Evolutionary conservation across 768 basidiomycete genomes (phyloP).

Genomic region (Scleroderma citrinum): DNA sequence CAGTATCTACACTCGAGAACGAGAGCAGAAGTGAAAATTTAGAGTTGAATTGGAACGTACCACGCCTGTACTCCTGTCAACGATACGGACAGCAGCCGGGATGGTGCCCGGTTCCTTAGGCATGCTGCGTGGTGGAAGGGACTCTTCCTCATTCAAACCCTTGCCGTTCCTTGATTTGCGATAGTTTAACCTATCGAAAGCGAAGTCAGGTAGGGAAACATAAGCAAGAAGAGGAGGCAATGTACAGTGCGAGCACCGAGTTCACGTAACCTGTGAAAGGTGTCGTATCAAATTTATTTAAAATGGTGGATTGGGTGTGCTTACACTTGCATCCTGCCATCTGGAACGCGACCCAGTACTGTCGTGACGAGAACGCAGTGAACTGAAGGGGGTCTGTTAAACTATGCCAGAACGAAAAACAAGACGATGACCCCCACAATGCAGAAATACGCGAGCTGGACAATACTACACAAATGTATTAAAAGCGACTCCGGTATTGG

Average conservation of each 20-base stretch:
- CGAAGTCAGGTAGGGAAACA: too few relatives aligned
- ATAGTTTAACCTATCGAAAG: constrained; percentile 18
- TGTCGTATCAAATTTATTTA: background rate
- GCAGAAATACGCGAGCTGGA: constrained; percentile 13
- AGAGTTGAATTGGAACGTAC: too few relatives aligned
- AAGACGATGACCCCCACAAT: constrained; percentile 12
- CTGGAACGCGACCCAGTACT: constrained; percentile 22
- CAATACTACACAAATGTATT: constrained; percentile 6
- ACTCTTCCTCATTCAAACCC: constrained; percentile 23
- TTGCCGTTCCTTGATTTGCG: constrained; percentile 13
- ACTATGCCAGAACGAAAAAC: background rate
- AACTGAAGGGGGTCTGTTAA: constrained; percentile 13
- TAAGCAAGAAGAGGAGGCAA: too few relatives aligned
- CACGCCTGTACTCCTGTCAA: too few relatives aligned
- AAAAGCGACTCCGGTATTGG: background rate
- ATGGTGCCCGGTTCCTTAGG: background rate
- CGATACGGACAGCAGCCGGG: too few relatives aligned
- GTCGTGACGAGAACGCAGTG: constrained; percentile 15
- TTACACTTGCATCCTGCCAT: constrained; percentile 22
- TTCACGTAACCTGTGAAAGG: constrained; percentile 23
- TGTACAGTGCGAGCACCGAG: constrained; percentile 17
- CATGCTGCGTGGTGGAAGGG: constrained; percentile 4
- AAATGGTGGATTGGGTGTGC: background rate
- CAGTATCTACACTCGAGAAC: too few relatives aligned
- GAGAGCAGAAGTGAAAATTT: too few relatives aligned